These are phyloP conservation scores for Kurtzmaniella natalensis DNA, from an alignment of 1,139 yeast genomes.

Conservation along the genomic window DNA sequence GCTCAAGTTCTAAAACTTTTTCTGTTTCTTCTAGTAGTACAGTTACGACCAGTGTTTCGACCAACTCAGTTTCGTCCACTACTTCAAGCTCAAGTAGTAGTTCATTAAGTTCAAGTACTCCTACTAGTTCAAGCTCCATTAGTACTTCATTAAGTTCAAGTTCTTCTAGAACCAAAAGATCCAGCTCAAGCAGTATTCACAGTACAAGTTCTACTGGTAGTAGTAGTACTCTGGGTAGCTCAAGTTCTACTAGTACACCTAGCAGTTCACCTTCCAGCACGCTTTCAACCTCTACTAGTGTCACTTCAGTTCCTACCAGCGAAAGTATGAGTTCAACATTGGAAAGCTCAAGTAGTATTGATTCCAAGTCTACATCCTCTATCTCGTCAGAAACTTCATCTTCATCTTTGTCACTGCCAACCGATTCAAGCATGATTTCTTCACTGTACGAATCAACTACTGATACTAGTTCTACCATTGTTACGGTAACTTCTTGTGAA, in stretches of 20 bases:
- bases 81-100: not conserved
- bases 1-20: not conserved
- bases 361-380: too few relatives aligned
- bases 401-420: not conserved
- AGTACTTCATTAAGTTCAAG: not conserved
- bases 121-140: not conserved
- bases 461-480: not conserved
- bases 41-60: too few relatives aligned
- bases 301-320: too few relatives aligned
- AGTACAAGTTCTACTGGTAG: too few relatives aligned
- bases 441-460: too few relatives aligned
- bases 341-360: too few relatives aligned
- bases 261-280: too few relatives aligned
- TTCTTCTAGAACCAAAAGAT: not conserved
- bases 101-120: not conserved
- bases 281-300: too few relatives aligned
- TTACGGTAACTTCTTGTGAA: not conserved
- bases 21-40: not conserved
- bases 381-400: too few relatives aligned
- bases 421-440: not conserved
- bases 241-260: too few relatives aligned
- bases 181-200: not conserved
- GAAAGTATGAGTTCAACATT: too few relatives aligned
- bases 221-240: too few relatives aligned
- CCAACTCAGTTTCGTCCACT: not conserved